Percentiles rank a stretch among this genome's conserved stretches.
Conservation (phyloP, 768 basidiomycete species). For the Termitomyces sp. region DNA sequence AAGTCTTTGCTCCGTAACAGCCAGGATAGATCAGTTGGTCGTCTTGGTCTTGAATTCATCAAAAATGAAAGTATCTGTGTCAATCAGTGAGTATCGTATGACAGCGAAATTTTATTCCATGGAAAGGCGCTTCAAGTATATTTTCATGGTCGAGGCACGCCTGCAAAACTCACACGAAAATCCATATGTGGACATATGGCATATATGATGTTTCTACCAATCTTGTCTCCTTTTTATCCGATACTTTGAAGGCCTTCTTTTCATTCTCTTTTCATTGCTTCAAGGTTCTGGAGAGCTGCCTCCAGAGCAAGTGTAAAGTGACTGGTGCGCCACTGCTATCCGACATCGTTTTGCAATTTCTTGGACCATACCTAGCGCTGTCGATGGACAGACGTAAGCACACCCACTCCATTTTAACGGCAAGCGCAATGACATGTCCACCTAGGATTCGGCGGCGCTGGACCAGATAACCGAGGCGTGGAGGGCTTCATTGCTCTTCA, state of each 20-base stretch:
- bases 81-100: not conserved
- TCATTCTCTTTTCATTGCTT: not conserved
- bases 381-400: constrained; percentile 10
- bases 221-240: no score
- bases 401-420: not conserved
- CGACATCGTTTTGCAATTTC: not conserved
- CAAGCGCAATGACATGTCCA: not conserved
- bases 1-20: no score
- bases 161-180: no score
- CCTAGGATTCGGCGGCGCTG: not conserved
- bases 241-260: not conserved
- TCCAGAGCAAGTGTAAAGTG: constrained; percentile 1
- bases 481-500: constrained; percentile 22
- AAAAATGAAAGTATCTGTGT: not conserved
- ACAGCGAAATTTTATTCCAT: not conserved
- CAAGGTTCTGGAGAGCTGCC: constrained; percentile 5
- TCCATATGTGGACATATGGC: no score
- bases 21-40: no score
- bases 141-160: no score
- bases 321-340: not conserved
- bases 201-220: no score
- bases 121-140: not conserved
- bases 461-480: not conserved
- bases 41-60: no score
- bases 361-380: not conserved